Percentiles rank a stretch among this genome's conserved stretches.
These are phyloP conservation scores for Blepharisma undulans DNA, from an alignment of 169 alveolate genomes.

Conservation along the genomic window DNA sequence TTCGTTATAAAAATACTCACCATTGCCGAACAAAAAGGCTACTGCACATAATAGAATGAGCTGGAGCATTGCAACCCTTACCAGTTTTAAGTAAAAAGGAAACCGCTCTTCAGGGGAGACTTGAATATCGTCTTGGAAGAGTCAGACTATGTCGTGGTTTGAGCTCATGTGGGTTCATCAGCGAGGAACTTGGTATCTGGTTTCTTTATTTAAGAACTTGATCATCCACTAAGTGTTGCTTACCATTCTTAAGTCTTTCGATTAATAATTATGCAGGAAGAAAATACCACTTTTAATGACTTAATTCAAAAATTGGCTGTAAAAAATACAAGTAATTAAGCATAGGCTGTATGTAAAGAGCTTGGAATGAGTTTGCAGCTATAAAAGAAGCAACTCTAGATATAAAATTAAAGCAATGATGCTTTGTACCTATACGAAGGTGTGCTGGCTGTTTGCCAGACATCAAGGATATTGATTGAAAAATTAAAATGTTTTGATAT, in stretches of 20 bases:
- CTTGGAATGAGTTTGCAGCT: constrained; percentile 80
- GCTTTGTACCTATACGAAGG: constrained; percentile 55
- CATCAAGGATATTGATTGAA: constrained; percentile 70
- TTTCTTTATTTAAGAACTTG: constrained; percentile 44
- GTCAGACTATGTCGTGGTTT: constrained; percentile 44
- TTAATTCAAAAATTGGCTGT: not conserved
- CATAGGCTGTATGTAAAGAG: constrained; percentile 76
- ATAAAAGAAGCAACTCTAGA: constrained; percentile 79
- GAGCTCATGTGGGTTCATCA: constrained; percentile 36
- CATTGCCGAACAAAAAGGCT: constrained; percentile 6
- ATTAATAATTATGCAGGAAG: not conserved
- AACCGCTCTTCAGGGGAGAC: constrained; percentile 44
- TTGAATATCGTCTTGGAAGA: constrained; percentile 51
- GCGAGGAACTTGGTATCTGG: constrained; percentile 44
- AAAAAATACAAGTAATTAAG: constrained; percentile 34
- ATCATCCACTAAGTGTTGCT: constrained; percentile 43
- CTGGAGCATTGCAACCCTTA: constrained; percentile 29
- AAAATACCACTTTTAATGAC: not conserved
- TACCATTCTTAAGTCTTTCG: constrained; percentile 8
- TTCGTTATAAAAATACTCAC: constrained; percentile 27
- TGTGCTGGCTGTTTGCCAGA: constrained; percentile 80
- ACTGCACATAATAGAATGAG: not conserved
- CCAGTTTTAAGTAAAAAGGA: constrained; percentile 26
- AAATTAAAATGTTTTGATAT: constrained; percentile 51
- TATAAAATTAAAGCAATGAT: constrained; percentile 87